Percentiles rank a stretch among this genome's conserved stretches.
Conservation (phyloP, 352 stramenopile species). For the Globisporangium cederbergense region DNA sequence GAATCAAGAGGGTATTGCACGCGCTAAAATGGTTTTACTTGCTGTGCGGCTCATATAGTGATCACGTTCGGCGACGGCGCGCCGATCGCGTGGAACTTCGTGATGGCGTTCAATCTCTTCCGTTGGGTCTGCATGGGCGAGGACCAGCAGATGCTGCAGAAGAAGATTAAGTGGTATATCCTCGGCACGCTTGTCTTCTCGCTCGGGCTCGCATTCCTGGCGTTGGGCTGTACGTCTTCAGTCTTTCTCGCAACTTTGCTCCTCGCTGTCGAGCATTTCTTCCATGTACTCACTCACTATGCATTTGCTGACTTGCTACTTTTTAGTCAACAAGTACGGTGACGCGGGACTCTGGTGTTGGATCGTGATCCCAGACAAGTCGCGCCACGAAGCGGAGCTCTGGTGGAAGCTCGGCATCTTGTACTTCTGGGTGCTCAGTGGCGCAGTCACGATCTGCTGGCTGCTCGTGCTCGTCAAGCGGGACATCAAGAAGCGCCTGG, state of each 20-base stretch:
- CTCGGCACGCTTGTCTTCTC: slow-evolving; percentile 54
- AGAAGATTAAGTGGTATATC: slow-evolving; percentile 83
- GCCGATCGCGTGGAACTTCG: slow-evolving; percentile 80
- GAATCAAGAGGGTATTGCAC: background rate
- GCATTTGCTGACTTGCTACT: background rate
- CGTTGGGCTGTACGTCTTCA: slow-evolving; percentile 28
- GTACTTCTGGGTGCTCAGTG: slow-evolving; percentile 74
- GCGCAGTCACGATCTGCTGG: slow-evolving; percentile 46
- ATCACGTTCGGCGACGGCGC: slow-evolving; percentile 74
- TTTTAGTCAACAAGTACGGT: slow-evolving; percentile 53
- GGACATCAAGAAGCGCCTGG: slow-evolving; percentile 70
- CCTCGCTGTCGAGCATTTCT: background rate
- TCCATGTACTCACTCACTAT: background rate
- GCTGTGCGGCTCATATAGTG: slow-evolving; percentile 26
- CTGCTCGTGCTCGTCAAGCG: slow-evolving; percentile 77
- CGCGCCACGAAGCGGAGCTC: slow-evolving; percentile 35
- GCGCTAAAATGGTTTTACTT: background rate
- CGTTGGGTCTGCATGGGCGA: slow-evolving; percentile 80
- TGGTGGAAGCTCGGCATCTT: slow-evolving; percentile 73
- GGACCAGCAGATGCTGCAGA: slow-evolving; percentile 80
- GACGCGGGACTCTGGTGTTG: slow-evolving; percentile 78
- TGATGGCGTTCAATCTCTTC: slow-evolving; percentile 83
- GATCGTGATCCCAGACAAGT: slow-evolving; percentile 49
- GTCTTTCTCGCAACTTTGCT: background rate
- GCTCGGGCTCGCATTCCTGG: slow-evolving; percentile 51